These are phyloP conservation scores for Tuber umbilicatum DNA, from an alignment of 495 filamentous ascomycete genomes.

Conservation along the genomic window DNA sequence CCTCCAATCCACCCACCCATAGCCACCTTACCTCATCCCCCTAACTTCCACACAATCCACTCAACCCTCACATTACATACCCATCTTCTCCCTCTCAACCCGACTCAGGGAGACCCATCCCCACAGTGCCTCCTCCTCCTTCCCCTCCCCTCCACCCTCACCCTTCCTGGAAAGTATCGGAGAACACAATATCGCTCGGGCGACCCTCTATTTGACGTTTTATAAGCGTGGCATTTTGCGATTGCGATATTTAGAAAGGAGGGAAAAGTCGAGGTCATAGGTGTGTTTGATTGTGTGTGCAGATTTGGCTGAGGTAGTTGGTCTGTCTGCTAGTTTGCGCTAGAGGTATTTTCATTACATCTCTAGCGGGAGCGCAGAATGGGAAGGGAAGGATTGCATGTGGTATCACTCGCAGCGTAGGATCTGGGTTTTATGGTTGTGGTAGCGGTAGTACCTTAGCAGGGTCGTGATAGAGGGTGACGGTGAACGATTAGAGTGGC, in stretches of 20 bases:
- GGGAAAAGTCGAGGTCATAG: no score
- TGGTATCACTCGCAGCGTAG: neutral
- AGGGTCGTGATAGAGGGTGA: no score
- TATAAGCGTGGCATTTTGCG: neutral
- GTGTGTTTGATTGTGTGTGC: no score
- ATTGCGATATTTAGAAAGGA: neutral
- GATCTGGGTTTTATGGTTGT: neutral
- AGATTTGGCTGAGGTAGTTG: no score
- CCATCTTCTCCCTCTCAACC: neutral
- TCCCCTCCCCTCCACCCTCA: neutral
- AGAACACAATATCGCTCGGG: neutral
- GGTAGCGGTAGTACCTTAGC: neutral
- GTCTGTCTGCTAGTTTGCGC: neutral
- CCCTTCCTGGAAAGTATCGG: neutral
- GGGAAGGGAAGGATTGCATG: neutral
- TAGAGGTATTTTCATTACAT: neutral
- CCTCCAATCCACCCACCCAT: neutral
- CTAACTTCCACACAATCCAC: neutral
- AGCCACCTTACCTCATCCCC: neutral
- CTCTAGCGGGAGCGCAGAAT: neutral
- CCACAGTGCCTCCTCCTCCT: neutral
- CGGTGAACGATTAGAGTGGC: no score
- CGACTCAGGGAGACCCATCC: neutral
- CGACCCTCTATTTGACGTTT: neutral
- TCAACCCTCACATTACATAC: neutral